These are phyloP conservation scores for Triticum monococcum DNA, from an alignment of 176 grass and related monocot species.

Conservation along the genomic window DNA sequence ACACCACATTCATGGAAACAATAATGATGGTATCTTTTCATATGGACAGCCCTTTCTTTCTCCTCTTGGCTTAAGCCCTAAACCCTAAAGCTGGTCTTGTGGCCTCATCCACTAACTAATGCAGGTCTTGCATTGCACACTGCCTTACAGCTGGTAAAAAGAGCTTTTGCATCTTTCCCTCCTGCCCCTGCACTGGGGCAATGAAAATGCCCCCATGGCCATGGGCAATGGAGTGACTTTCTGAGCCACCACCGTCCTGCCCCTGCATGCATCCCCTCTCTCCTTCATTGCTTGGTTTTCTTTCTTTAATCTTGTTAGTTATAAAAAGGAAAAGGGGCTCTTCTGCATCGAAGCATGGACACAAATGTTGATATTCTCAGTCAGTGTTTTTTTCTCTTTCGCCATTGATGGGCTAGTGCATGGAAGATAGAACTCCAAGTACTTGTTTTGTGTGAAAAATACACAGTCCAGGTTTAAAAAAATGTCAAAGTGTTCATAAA, in stretches of 20 bases:
- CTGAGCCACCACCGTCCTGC: slow-evolving; percentile 37
- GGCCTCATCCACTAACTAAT: slow-evolving; percentile 61
- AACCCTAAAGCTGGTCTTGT: slow-evolving; percentile 64
- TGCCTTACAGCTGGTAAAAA: slow-evolving; percentile 64
- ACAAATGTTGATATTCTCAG: slow-evolving; percentile 26
- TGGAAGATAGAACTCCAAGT: too few relatives aligned
- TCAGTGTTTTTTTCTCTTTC: neutral
- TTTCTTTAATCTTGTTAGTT: slow-evolving; percentile 36
- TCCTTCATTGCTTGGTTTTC: slow-evolving; percentile 33
- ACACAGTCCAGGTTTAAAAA: too few relatives aligned
- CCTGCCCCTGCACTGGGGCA: slow-evolving; percentile 38
- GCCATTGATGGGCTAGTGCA: neutral
- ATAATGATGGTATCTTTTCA: slow-evolving; percentile 52
- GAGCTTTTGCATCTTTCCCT: slow-evolving; percentile 43
- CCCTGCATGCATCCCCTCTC: neutral
- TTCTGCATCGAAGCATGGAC: slow-evolving; percentile 22
- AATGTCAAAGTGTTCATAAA: too few relatives aligned
- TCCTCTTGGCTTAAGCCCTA: slow-evolving; percentile 36
- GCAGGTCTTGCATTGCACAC: slow-evolving; percentile 53
- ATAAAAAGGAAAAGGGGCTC: slow-evolving; percentile 1
- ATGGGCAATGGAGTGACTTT: slow-evolving; percentile 58
- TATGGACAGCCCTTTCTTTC: slow-evolving; percentile 16
- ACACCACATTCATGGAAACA: slow-evolving; percentile 29
- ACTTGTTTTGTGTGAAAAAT: too few relatives aligned
- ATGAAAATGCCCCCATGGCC: slow-evolving; percentile 56